Conservation (phyloP, 768 basidiomycete species). For the Boletus rubescentipes region DNA sequence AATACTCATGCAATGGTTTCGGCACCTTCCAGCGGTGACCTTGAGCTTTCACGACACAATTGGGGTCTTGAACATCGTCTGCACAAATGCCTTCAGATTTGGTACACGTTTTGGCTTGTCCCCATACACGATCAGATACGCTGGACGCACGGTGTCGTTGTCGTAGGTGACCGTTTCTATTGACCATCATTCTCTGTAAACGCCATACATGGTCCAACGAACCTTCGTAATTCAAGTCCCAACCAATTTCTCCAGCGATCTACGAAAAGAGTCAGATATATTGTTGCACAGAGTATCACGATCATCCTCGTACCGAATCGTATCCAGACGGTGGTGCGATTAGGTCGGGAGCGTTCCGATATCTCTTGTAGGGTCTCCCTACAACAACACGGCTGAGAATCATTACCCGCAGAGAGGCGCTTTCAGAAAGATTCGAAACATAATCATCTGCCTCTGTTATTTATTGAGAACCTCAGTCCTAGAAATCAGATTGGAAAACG, state of each 20-base stretch:
- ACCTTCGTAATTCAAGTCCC: conserved; percentile 61
- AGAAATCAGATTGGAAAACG: conserved; percentile 14
- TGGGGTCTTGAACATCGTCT: conserved; percentile 32
- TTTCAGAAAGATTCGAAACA: conserved; percentile 40
- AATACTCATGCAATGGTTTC: conserved; percentile 1
- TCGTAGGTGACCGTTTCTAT: conserved; percentile 63
- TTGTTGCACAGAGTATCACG: conserved; percentile 3
- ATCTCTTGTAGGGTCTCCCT: conserved; percentile 53
- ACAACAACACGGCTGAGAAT: conserved; percentile 64
- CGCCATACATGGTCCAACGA: background rate
- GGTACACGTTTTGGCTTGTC: conserved; percentile 18
- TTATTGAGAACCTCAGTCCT: background rate
- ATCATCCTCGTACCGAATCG: conserved; percentile 49
- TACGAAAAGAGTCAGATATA: conserved; percentile 23
- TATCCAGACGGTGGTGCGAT: conserved; percentile 54
- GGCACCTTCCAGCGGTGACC: background rate
- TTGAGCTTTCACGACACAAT: conserved; percentile 21
- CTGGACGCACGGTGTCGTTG: conserved; percentile 67
- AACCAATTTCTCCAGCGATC: conserved; percentile 64
- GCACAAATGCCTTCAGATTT: conserved; percentile 29
- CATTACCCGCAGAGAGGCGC: conserved; percentile 47
- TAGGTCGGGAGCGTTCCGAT: conserved; percentile 47
- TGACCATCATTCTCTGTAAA: background rate
- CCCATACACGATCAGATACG: conserved; percentile 64
- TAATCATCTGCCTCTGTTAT: conserved; percentile 67